phyloP scores from a whole-genome alignment of 2,329 filamentous ascomycete genomes.

The Aspergillus intermedius region DNA sequence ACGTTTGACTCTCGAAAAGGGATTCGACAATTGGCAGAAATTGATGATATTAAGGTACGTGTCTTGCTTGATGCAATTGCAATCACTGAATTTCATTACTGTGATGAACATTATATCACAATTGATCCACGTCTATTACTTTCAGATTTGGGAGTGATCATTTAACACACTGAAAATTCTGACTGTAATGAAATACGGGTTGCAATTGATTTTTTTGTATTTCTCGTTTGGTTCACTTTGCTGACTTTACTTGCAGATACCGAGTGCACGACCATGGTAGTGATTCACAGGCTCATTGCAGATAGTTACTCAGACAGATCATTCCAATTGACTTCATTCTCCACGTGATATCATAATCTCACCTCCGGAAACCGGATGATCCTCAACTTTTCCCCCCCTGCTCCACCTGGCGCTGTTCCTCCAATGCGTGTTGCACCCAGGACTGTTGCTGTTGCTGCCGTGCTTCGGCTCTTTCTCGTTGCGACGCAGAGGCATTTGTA shows the following conservation, averaged over 20 bases:
- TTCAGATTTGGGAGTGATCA: slow-evolving; percentile 28
- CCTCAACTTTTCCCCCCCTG: background rate
- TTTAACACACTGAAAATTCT: slow-evolving; percentile 37
- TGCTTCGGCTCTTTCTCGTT: slow-evolving; percentile 41
- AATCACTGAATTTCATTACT: slow-evolving; percentile 8
- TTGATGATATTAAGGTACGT: background rate
- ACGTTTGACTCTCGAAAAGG: background rate
- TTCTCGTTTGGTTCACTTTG: background rate
- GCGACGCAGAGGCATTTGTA: slow-evolving; percentile 2
- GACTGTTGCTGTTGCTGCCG: slow-evolving; percentile 16
- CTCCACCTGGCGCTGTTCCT: slow-evolving; percentile 13
- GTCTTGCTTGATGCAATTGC: background rate
- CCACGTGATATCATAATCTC: background rate
- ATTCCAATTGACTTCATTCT: background rate
- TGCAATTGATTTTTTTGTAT: slow-evolving; percentile 5
- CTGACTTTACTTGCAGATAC: background rate
- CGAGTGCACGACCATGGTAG: background rate
- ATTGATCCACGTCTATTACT: slow-evolving; percentile 25
- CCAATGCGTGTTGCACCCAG: slow-evolving; percentile 28
- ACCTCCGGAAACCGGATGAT: background rate
- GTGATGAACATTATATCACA: slow-evolving; percentile 30
- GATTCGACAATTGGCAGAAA: background rate
- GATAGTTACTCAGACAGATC: too few species aligned
- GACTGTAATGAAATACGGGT: slow-evolving; percentile 12
- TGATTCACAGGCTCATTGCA: too few species aligned